phyloP scores from a whole-genome alignment of 2,329 filamentous ascomycete species.

The Chaetomium olivaceum region DNA sequence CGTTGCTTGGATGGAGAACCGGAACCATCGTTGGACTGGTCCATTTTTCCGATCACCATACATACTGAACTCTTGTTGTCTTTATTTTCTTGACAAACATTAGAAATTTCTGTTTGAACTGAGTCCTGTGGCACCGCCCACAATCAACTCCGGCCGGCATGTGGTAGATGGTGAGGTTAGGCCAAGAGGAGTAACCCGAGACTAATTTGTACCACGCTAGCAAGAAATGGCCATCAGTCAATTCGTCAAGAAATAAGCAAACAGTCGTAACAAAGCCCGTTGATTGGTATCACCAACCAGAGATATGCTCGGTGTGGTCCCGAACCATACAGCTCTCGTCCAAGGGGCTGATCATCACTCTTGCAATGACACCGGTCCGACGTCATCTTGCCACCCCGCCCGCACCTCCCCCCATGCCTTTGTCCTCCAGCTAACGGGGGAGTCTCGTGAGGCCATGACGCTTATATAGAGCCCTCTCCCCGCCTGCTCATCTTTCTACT shows the following conservation, averaged over 20 bases:
- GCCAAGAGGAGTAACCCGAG: background rate
- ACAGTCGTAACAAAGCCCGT: background rate
- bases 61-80: background rate
- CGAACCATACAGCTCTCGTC: too few species aligned
- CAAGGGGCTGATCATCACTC: background rate
- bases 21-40: background rate
- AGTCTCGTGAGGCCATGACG: background rate
- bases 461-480: slow-evolving; percentile 3
- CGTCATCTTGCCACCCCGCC: slow-evolving; percentile 9
- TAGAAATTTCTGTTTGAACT: background rate
- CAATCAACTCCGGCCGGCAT: background rate
- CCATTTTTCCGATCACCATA: background rate
- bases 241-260: background rate
- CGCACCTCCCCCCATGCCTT: background rate
- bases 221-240: background rate
- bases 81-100: too few species aligned
- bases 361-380: slow-evolving; percentile 6
- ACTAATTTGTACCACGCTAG: background rate
- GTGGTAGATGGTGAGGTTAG: background rate
- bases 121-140: background rate
- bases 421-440: background rate
- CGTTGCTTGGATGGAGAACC: background rate
- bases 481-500: background rate
- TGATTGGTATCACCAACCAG: background rate
- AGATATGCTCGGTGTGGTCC: background rate